Evolutionary conservation across 345 rosid species (phyloP), one percentile per base, ranked within the genome.

Genomic region (Pugionium dolabratum): DNA sequence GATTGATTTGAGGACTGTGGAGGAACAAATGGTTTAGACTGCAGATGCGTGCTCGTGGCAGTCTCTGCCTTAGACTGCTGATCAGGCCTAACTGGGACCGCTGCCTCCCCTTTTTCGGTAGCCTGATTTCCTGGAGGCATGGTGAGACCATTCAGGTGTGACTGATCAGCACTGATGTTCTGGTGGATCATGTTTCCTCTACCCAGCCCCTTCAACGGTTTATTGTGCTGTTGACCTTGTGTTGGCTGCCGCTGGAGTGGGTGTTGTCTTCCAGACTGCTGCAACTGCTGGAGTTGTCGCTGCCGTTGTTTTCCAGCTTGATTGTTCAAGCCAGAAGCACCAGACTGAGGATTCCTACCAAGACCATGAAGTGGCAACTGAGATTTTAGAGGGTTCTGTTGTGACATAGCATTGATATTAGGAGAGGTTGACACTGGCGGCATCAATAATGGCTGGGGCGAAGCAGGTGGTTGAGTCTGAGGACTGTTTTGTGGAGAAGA

Each of bases 231-330:
- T 50, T 85, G 83, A 49, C 83, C 79, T 64, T 79, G 88, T 25
- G 82, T 51, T 47, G 78, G 81, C 41, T 81, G 96, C 56, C 90
- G 83, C 75, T 87, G 91, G 66, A 85, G 94, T 77, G 96, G 98
- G 67, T 91, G 99, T 42, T 76, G 84, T 78, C 96, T 78, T 59
- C 85, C 95, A 77, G 97, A 67, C 73, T 91, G 95, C 70, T 82
- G 98, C 49, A 85, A 77, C 68, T 84, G 96, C 75, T 78, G 94
- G 64, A 73, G 91, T 63, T 83, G 95, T 28, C 88, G 79, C 64
- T 82, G 99, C 33, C 94, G 84, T 73, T 86, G 99, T 85, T 89
- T 95, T 61, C 85, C 95, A 52, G 77, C 77, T 78, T 83, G 97
- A 80, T 82, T 91, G 77, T 75, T 80, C 74, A 81, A 66, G 54